Evolutionary conservation across 2,329 filamentous ascomycete species (phyloP).

Genomic region (Tympanopsis confertula): DNA sequence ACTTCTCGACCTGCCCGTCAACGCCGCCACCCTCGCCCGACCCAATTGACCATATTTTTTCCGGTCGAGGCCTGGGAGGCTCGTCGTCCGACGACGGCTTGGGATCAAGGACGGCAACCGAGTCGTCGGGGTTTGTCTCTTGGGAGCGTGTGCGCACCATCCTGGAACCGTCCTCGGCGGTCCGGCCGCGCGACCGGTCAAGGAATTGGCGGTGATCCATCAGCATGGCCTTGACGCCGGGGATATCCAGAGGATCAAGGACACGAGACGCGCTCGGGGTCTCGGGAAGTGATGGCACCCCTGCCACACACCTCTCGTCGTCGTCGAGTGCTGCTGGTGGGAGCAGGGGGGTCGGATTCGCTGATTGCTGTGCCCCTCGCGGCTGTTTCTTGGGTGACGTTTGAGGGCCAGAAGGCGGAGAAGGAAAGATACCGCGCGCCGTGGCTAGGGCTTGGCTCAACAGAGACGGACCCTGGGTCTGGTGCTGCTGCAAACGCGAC

Average conservation of each 20-base stretch:
- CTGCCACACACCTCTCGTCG: constrained; percentile 7
- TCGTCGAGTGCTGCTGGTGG: constrained; percentile 6
- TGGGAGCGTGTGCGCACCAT: constrained; percentile 9
- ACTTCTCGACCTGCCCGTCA: constrained; percentile 50
- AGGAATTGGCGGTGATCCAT: constrained; percentile 19
- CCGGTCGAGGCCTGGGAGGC: constrained; percentile 21
- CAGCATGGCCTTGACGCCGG: constrained; percentile 19
- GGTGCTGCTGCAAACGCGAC: constrained; percentile 27
- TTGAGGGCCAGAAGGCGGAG: constrained; percentile 11
- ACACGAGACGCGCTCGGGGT: constrained; percentile 17
- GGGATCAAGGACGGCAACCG: constrained; percentile 8
- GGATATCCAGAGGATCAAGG: constrained; percentile 19
- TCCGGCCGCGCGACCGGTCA: constrained; percentile 14
- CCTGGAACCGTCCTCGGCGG: constrained; percentile 7
- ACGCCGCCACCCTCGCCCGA: constrained; percentile 33
- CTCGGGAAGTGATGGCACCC: no score
- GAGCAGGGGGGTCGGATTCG: no score
- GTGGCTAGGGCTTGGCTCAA: constrained; percentile 46
- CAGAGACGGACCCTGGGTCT: constrained; percentile 38
- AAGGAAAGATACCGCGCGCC: constrained; percentile 36
- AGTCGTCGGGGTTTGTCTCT: constrained; percentile 12
- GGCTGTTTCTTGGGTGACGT: no score
- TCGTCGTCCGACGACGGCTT: constrained; percentile 8
- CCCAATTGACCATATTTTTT: constrained; percentile 55
- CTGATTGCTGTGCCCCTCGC: no score